These are phyloP conservation scores for Sechiopsis laciniata DNA, from an alignment of 306 rosid species.

Conservation along the genomic window DNA sequence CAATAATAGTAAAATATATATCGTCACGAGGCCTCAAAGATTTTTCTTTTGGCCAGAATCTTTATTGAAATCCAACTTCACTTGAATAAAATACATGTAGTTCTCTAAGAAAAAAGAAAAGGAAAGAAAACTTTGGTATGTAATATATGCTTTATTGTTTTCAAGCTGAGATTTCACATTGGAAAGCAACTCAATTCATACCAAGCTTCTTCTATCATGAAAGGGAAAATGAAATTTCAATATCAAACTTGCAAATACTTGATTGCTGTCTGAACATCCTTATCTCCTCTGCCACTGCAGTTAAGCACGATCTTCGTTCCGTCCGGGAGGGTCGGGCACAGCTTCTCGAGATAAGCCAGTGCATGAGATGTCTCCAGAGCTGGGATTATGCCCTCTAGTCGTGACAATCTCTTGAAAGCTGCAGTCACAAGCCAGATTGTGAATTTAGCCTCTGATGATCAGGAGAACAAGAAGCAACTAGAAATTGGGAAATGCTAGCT, in stretches of 20 bases:
- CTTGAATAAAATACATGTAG: neutral
- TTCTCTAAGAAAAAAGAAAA: neutral
- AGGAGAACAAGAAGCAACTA: constrained; percentile 2
- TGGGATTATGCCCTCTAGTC: constrained; percentile 93
- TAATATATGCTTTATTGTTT: constrained; percentile 8
- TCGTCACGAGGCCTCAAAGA: neutral
- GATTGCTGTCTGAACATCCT: constrained; percentile 93
- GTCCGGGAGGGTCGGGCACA: constrained; percentile 70
- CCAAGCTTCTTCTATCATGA: neutral
- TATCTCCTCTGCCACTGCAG: constrained; percentile 95
- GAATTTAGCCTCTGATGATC: constrained; percentile 5
- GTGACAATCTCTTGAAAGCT: constrained; percentile 79
- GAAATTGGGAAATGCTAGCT: neutral
- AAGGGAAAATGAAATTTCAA: neutral
- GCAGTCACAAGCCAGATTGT: constrained; percentile 25
- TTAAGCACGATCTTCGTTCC: constrained; percentile 75
- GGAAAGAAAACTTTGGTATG: neutral
- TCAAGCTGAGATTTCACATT: neutral
- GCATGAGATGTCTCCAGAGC: constrained; percentile 98
- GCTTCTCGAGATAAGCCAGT: constrained; percentile 69
- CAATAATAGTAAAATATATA: neutral
- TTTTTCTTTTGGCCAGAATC: neutral
- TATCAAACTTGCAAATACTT: constrained; percentile 58
- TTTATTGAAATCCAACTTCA: neutral
- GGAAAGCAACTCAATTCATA: constrained; percentile 17